phyloP scores from a whole-genome alignment of 257 asterid genomes.

The Leptodermis oblonga region DNA sequence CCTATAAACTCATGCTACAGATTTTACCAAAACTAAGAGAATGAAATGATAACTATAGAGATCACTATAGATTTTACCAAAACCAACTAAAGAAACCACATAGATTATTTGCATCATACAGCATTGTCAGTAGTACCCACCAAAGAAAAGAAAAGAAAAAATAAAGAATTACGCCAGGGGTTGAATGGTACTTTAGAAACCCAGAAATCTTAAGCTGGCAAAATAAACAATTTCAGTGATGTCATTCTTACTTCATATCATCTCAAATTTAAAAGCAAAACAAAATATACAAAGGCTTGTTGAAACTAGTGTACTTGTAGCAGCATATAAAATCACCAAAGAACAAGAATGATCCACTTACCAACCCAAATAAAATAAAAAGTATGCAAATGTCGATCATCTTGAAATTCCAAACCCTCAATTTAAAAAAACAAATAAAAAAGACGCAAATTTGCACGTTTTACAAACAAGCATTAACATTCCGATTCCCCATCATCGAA shows the following conservation, averaged over 20 bases:
- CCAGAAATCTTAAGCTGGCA: not conserved
- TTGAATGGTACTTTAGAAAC: not conserved
- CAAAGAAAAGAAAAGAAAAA: not conserved
- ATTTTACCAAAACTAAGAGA: not conserved
- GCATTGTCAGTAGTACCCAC: not conserved
- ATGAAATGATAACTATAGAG: not conserved
- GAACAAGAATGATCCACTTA: slow-evolving; percentile 17
- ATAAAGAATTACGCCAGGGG: not conserved
- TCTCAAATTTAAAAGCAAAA: not conserved
- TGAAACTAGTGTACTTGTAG: not conserved
- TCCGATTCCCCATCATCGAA: slow-evolving; percentile 6
- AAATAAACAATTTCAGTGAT: not conserved
- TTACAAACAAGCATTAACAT: slow-evolving; percentile 15
- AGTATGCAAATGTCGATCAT: slow-evolving; percentile 14
- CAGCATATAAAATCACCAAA: not conserved
- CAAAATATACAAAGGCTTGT: not conserved
- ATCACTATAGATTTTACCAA: too few species aligned
- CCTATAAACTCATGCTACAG: not conserved
- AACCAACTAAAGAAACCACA: too few species aligned
- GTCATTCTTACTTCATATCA: not conserved
- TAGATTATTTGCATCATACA: not conserved
- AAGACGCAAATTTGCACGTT: slow-evolving; percentile 16
- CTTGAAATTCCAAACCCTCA: slow-evolving; percentile 22
- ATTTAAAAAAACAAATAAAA: slow-evolving; percentile 4
- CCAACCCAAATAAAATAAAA: slow-evolving; percentile 8